Evolutionary conservation across 2,329 filamentous ascomycete species (phyloP).

Genomic region (Karstenula rhodostoma): DNA sequence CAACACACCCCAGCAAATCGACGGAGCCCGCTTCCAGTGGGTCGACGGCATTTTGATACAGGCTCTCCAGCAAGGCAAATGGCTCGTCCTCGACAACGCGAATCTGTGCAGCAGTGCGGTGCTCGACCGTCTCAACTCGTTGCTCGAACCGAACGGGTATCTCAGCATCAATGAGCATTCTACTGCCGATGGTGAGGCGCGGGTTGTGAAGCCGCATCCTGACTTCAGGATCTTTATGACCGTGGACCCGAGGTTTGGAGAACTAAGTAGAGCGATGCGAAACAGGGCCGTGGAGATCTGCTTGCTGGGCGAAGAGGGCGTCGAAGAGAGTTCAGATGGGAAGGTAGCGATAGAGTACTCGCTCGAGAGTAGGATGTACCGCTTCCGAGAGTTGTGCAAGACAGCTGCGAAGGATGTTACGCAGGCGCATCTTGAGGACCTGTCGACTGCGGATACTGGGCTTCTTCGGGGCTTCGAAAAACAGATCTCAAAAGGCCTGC

Average conservation of each 20-base stretch:
- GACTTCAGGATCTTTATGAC: slow-evolving; percentile 94
- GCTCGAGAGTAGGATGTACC: slow-evolving; percentile 50
- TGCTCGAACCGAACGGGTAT: slow-evolving; percentile 88
- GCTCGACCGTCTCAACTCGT: slow-evolving; percentile 89
- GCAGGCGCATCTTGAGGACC: slow-evolving; percentile 44
- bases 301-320: slow-evolving; percentile 54
- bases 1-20: slow-evolving; percentile 63
- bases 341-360: slow-evolving; percentile 33
- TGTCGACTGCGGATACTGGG: slow-evolving; percentile 42
- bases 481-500: slow-evolving; percentile 32
- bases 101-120: slow-evolving; percentile 97
- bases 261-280: slow-evolving; percentile 94
- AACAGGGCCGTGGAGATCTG: slow-evolving; percentile 94
- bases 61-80: slow-evolving; percentile 84
- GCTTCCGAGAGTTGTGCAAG: slow-evolving; percentile 44
- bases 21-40: slow-evolving; percentile 91
- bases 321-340: neutral
- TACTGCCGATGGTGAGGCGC: slow-evolving; percentile 79
- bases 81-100: slow-evolving; percentile 95
- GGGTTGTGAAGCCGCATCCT: slow-evolving; percentile 80
- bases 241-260: slow-evolving; percentile 89
- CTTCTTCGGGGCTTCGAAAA: slow-evolving; percentile 42
- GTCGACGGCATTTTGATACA: slow-evolving; percentile 91
- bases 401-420: slow-evolving; percentile 21
- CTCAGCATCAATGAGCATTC: slow-evolving; percentile 95